These are phyloP conservation scores for Globisporangium carolinianum DNA, from an alignment of 352 stramenopile genomes.

Conservation along the genomic window DNA sequence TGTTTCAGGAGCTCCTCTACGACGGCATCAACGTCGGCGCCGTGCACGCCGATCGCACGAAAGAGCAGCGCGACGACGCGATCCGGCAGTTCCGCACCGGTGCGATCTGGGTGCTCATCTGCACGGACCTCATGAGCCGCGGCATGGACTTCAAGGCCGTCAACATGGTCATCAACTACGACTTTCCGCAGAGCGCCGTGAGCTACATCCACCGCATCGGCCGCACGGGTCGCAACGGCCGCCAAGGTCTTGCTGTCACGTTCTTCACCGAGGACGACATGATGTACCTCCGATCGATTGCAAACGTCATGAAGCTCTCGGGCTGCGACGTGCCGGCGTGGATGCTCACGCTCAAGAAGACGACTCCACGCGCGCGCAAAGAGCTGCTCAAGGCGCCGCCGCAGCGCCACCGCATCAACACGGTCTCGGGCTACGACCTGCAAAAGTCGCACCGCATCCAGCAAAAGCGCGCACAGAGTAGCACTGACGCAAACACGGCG, in stretches of 20 bases:
- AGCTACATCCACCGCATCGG: conserved; percentile 98
- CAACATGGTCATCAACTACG: conserved; percentile 99
- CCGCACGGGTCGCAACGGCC: conserved; percentile 90
- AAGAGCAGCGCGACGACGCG: conserved; percentile 90
- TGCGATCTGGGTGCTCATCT: conserved; percentile 98
- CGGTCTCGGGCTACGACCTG: conserved; percentile 83
- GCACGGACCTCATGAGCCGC: conserved; percentile 97
- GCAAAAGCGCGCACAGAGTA: conserved; percentile 13
- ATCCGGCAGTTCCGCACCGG: conserved; percentile 96
- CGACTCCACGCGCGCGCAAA: conserved; percentile 57
- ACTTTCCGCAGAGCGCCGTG: conserved; percentile 93
- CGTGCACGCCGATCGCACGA: conserved; percentile 94
- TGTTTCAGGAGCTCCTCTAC: conserved; percentile 98
- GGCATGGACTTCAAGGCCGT: conserved; percentile 99
- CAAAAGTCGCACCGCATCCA: conserved; percentile 69
- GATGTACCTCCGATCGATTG: conserved; percentile 92
- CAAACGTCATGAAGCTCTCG: conserved; percentile 98
- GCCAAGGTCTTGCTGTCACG: conserved; percentile 93
- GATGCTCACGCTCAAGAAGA: conserved; percentile 96
- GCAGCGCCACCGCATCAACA: conserved; percentile 71
- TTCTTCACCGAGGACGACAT: conserved; percentile 97
- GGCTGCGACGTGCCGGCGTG: conserved; percentile 96
- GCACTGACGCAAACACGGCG: background rate
- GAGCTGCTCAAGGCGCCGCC: conserved; percentile 76
- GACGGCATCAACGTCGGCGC: conserved; percentile 97